These are phyloP conservation scores for Rhododendron simsii DNA, from an alignment of 148 eudicot genomes.

Conservation along the genomic window DNA sequence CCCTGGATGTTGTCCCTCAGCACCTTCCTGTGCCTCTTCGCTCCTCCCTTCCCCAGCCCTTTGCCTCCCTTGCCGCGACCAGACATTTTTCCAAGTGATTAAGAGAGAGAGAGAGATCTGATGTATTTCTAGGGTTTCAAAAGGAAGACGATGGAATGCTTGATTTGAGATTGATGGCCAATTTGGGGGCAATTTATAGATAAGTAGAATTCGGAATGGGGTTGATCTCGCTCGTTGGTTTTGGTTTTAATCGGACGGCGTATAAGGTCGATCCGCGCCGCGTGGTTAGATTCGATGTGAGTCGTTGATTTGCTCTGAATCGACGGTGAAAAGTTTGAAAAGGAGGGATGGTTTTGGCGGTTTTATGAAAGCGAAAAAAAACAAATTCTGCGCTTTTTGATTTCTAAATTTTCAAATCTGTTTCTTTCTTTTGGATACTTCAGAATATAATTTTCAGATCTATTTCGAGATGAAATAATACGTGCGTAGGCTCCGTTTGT, in stretches of 20 bases:
- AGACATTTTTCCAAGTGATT: constrained; percentile 20
- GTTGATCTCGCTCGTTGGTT: not conserved
- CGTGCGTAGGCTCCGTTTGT: not conserved
- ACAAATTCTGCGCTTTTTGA: not conserved
- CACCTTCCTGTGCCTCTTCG: constrained; percentile 42
- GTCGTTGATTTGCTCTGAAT: constrained; percentile 5
- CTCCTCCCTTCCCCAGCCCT: constrained; percentile 49
- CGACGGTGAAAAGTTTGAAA: constrained; percentile 6
- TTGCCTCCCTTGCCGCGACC: constrained; percentile 53
- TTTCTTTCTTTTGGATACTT: too few relatives aligned
- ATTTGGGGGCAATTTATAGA: constrained; percentile 1
- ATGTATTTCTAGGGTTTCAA: not conserved
- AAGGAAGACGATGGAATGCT: not conserved
- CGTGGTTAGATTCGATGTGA: not conserved
- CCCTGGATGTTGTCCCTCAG: constrained; percentile 49
- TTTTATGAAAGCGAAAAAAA: not conserved
- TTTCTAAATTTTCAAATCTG: not conserved
- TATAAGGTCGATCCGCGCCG: constrained; percentile 14
- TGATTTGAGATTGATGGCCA: not conserved
- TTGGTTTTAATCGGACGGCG: constrained; percentile 14
- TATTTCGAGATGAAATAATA: not conserved
- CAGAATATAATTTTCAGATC: not conserved
- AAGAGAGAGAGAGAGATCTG: not conserved
- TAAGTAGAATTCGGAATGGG: not conserved
- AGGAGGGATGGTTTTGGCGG: constrained; percentile 5